Percentiles rank a stretch among this genome's conserved stretches.
Conservation (phyloP, 345 rosid species). For the Euclidium syriacum region DNA sequence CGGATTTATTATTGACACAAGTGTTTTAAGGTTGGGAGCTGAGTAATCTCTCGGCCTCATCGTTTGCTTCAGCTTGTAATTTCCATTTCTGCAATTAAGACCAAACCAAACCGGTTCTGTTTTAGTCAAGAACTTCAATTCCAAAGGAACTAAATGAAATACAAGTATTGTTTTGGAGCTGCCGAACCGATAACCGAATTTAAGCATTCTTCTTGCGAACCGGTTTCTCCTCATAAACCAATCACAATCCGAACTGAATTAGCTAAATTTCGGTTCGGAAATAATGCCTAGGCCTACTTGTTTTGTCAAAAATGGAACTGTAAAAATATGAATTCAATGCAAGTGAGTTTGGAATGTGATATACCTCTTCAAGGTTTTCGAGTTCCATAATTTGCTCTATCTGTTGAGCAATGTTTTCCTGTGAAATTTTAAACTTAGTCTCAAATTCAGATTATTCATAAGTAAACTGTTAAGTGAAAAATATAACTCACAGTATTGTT, state of each 20-base stretch:
- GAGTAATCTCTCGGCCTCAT: conserved; percentile 88
- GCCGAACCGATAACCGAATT: too few relatives aligned
- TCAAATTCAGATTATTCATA: background rate
- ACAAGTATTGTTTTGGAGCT: too few relatives aligned
- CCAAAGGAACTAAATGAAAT: background rate
- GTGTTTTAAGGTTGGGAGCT: conserved; percentile 46
- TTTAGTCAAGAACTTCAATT: too few relatives aligned
- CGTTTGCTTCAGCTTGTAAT: conserved; percentile 90
- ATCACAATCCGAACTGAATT: too few relatives aligned
- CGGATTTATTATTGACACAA: conserved; percentile 15
- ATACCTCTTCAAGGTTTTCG: conserved; percentile 93
- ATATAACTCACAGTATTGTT: conserved; percentile 63
- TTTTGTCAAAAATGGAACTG: background rate
- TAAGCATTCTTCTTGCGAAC: too few relatives aligned
- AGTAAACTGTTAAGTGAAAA: background rate
- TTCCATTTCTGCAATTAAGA: conserved; percentile 65
- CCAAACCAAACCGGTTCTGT: too few relatives aligned
- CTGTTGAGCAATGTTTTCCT: conserved; percentile 80
- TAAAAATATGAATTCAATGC: background rate
- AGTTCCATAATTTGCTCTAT: conserved; percentile 91
- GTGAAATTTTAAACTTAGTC: conserved; percentile 18
- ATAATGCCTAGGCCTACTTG: background rate
- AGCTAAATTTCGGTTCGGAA: too few relatives aligned
- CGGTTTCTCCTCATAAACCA: too few relatives aligned
- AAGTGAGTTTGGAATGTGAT: background rate